Conservation (phyloP, 257 asterid genomes). For the Paulownia fortunei region DNA sequence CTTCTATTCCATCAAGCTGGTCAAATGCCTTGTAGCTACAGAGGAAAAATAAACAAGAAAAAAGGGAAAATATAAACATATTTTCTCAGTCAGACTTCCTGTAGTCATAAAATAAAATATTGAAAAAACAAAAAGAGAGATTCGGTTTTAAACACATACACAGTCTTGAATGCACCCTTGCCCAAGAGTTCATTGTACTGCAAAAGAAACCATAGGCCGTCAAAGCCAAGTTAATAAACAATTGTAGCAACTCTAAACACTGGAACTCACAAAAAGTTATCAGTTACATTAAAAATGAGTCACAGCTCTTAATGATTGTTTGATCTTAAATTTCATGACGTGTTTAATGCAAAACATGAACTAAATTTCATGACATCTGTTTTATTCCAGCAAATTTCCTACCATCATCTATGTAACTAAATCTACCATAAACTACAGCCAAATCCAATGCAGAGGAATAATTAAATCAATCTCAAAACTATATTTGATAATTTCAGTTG, state of each 20-base stretch:
- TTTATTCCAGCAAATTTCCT: neutral
- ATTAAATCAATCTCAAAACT: neutral
- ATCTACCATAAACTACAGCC: neutral
- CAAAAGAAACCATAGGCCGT: constrained; percentile 31
- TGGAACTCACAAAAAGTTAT: neutral
- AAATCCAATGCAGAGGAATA: neutral
- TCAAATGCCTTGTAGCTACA: constrained; percentile 83
- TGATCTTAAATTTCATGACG: neutral
- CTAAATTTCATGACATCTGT: neutral
- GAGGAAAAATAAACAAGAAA: neutral
- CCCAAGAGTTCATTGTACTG: constrained; percentile 80
- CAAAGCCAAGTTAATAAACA: constrained; percentile 16
- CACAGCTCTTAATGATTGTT: neutral
- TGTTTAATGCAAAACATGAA: neutral
- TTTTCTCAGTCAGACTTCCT: neutral
- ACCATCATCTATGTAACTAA: neutral
- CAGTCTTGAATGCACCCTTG: constrained; percentile 87
- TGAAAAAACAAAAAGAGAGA: neutral
- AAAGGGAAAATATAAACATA: neutral
- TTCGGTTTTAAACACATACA: constrained; percentile 49
- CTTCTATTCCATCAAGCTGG: constrained; percentile 78
- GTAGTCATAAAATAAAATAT: neutral
- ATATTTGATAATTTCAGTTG: neutral
- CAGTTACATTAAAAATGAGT: neutral
- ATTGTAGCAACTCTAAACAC: too few relatives aligned